Conservation (phyloP, 2,329 filamentous ascomycete species). For the Phoma sp. region DNA sequence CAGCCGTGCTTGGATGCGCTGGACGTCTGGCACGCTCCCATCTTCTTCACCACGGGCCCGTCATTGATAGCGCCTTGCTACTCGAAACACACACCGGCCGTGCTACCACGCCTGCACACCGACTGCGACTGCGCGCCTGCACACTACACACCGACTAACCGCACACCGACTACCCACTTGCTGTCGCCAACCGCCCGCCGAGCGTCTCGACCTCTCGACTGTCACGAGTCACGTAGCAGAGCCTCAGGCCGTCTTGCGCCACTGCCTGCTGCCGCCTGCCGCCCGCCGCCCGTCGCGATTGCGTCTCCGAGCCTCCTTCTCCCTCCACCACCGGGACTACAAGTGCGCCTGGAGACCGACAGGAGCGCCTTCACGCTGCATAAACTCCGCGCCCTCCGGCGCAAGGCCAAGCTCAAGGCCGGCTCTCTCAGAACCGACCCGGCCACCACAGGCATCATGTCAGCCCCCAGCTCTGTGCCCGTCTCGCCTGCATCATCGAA, state of each 20-base stretch:
- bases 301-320: slow-evolving; percentile 27
- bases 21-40: too few species aligned
- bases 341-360: slow-evolving; percentile 9
- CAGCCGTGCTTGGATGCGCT: background rate
- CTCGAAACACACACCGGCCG: background rate
- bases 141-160: too few species aligned
- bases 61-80: background rate
- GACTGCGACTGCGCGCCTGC: too few species aligned
- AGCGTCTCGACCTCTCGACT: background rate
- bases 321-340: slow-evolving; percentile 20
- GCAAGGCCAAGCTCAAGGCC: slow-evolving; percentile 48
- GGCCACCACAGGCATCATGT: slow-evolving; percentile 23
- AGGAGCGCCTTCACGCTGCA: slow-evolving; percentile 44
- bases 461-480: slow-evolving; percentile 38
- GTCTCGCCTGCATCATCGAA: slow-evolving; percentile 48
- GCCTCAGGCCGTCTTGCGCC: slow-evolving; percentile 16
- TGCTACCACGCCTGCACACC: background rate
- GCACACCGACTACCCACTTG: slow-evolving; percentile 1
- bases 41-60: background rate
- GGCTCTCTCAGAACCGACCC: slow-evolving; percentile 30
- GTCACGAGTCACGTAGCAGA: slow-evolving; percentile 12
- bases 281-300: slow-evolving; percentile 24
- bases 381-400: slow-evolving; percentile 49
- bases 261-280: slow-evolving; percentile 12
- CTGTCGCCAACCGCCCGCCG: background rate